These are phyloP conservation scores for Aspergillus novofumigatus DNA, from an alignment of 2,329 filamentous ascomycete species.

Conservation along the genomic window DNA sequence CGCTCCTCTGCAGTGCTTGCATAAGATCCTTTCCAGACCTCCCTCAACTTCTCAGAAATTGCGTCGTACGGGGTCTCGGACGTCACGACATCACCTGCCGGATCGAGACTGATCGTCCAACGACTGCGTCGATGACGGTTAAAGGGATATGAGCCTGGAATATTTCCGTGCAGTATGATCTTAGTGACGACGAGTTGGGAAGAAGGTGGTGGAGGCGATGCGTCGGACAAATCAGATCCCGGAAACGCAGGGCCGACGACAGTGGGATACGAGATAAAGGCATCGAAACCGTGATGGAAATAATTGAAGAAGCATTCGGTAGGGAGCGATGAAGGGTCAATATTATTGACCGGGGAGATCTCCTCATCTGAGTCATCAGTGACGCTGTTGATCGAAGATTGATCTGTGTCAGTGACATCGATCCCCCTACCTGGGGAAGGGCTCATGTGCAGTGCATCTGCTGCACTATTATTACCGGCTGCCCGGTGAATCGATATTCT, in stretches of 20 bases:
- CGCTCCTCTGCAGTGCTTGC: conserved; percentile 52
- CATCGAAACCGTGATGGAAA: conserved; percentile 90
- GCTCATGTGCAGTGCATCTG: conserved; percentile 32
- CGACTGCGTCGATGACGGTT: conserved; percentile 87
- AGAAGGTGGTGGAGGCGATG: conserved; percentile 24
- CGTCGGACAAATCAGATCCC: conserved; percentile 35
- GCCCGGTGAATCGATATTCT: conserved; percentile 74
- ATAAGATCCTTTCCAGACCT: conserved; percentile 67
- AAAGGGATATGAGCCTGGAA: conserved; percentile 94
- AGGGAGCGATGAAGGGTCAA: conserved; percentile 52
- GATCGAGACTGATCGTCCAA: conserved; percentile 65
- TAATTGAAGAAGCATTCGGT: conserved; percentile 87
- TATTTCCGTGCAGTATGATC: conserved; percentile 87
- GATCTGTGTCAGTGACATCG: conserved; percentile 63
- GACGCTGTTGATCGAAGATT: conserved; percentile 67
- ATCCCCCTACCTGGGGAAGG: conserved; percentile 33
- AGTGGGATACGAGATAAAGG: conserved; percentile 77
- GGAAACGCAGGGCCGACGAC: conserved; percentile 62
- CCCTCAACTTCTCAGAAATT: conserved; percentile 64
- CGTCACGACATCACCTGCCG: conserved; percentile 48
- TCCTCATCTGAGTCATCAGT: conserved; percentile 67
- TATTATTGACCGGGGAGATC: conserved; percentile 49
- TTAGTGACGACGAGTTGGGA: conserved; percentile 82
- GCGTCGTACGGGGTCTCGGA: conserved; percentile 77
- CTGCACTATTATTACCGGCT: conserved; percentile 23